Base-by-base conservation (phyloP, 208 protist genomes). In the Strigomonas galati region DNA sequence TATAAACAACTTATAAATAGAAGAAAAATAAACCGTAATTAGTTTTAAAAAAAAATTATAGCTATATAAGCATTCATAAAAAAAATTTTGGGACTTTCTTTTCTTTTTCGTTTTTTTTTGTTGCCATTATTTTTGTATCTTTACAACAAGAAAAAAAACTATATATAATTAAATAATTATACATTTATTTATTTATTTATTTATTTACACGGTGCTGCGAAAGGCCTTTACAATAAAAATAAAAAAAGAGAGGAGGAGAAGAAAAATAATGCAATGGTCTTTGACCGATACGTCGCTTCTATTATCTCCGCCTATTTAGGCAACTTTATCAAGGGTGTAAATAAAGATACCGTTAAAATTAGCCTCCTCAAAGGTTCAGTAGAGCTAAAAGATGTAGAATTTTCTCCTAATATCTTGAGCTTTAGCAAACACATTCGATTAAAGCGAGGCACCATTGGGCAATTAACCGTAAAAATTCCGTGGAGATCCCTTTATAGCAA, bases 361-460 rank as follows among this genome's bases (percentile, higher is more conserved):
- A 92, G 77, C 62, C 55, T 89, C 21, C 71, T 89, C 15, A 73
- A 64, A 57, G 81, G 82, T 3, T 82, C 70, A 10, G 67, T 92
- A 54, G 81, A 92, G 48, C 75, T 92, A 10, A 72, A 58, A 63
- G 79, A 86, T 59, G 62, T 93, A 19, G 83, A 89, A 61, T 59
- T 90, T 21, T 69, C 65, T 15, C 64, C 75, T 4, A 62, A 75
- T n/a, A 23, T 81, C 2, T 59, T 85, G 9, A 56, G 63, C 9
- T 78, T 58, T 17, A 81, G 62, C 46, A 49, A 76, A 12, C 58
- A 62, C 53, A 26, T 89, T 30, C 62, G 71, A 43, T 63, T 90
- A 2, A 65, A 76, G 54, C 58, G 74, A 10, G 76, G 69, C 0
- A 73, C 59, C 12, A 69, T 93, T 30, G 74, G 79, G 12, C 76